A percentile compares a stretch with the other conserved stretches of the same genome.
These are phyloP conservation scores for Isabelozyma pseudorhagii DNA, from an alignment of 805 yeast genomes.

Conservation along the genomic window DNA sequence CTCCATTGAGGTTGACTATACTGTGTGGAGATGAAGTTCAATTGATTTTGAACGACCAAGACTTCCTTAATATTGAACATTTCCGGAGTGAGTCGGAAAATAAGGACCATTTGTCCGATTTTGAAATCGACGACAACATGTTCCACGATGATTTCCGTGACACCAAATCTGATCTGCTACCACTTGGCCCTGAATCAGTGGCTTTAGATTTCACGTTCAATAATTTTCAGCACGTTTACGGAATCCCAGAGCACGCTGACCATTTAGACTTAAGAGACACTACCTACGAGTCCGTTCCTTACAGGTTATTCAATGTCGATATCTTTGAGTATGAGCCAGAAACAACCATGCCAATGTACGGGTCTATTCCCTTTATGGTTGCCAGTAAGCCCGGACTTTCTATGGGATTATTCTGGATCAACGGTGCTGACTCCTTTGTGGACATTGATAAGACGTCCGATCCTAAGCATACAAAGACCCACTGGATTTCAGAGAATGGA, in stretches of 20 bases:
- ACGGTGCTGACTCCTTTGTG: slow-evolving; percentile 88
- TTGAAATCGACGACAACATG: slow-evolving; percentile 63
- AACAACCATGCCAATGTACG: slow-evolving; percentile 89
- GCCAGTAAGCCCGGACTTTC: slow-evolving; percentile 58
- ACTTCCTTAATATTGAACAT: slow-evolving; percentile 81
- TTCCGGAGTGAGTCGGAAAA: slow-evolving; percentile 45
- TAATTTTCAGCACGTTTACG: slow-evolving; percentile 67
- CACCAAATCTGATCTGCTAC: slow-evolving; percentile 58
- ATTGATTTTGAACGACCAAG: slow-evolving; percentile 63
- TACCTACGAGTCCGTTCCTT: slow-evolving; percentile 55
- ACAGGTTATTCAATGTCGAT: slow-evolving; percentile 88
- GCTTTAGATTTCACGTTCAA: slow-evolving; percentile 72
- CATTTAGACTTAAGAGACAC: slow-evolving; percentile 74
- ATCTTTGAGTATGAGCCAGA: slow-evolving; percentile 89
- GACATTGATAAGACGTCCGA: slow-evolving; percentile 51
- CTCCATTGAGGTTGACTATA: slow-evolving; percentile 52
- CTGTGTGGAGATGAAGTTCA: slow-evolving; percentile 43
- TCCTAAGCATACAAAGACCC: slow-evolving; percentile 46
- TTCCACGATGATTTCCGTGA: slow-evolving; percentile 74
- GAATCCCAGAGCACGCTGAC: slow-evolving; percentile 98
- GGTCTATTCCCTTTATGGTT: slow-evolving; percentile 84
- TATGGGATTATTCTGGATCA: slow-evolving; percentile 86
- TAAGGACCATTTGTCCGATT: slow-evolving; percentile 41
- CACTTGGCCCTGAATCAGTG: slow-evolving; percentile 87
- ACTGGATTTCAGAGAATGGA: slow-evolving; percentile 95